phyloP scores from a whole-genome alignment of 306 rosid genomes.

The Trifolium dubium region DNA sequence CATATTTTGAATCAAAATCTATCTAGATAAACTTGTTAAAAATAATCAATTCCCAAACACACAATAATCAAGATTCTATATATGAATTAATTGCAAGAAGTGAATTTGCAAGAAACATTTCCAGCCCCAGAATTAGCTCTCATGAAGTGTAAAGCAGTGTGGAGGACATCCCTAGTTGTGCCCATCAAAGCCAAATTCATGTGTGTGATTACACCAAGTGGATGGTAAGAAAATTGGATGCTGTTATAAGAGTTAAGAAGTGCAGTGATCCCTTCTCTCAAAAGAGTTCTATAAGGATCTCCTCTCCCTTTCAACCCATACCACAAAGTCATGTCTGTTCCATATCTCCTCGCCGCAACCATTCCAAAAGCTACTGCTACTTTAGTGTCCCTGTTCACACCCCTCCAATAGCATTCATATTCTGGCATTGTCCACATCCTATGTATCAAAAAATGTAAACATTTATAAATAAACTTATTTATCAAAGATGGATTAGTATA shows the following conservation, averaged over 20 bases:
- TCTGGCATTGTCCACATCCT: constrained; percentile 74
- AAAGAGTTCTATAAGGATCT: constrained; percentile 77
- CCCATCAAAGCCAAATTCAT: constrained; percentile 73
- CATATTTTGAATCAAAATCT: background rate
- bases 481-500: background rate
- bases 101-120: constrained; percentile 72
- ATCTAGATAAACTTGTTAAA: background rate
- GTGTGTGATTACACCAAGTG: constrained; percentile 59
- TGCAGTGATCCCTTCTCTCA: constrained; percentile 80
- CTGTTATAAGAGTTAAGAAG: constrained; percentile 77
- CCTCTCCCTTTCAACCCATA: constrained; percentile 79
- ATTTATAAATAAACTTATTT: background rate
- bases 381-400: constrained; percentile 69
- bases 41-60: constrained; percentile 11
- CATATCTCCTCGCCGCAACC: constrained; percentile 65
- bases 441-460: background rate
- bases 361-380: constrained; percentile 72
- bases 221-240: constrained; percentile 62
- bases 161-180: constrained; percentile 58
- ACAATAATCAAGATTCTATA: background rate
- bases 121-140: constrained; percentile 77
- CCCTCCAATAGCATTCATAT: constrained; percentile 85
- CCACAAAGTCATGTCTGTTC: constrained; percentile 78
- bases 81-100: constrained; percentile 54
- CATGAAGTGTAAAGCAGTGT: constrained; percentile 68